phyloP scores from a whole-genome alignment of 306 rosid species.

The Ormosia emarginata region DNA sequence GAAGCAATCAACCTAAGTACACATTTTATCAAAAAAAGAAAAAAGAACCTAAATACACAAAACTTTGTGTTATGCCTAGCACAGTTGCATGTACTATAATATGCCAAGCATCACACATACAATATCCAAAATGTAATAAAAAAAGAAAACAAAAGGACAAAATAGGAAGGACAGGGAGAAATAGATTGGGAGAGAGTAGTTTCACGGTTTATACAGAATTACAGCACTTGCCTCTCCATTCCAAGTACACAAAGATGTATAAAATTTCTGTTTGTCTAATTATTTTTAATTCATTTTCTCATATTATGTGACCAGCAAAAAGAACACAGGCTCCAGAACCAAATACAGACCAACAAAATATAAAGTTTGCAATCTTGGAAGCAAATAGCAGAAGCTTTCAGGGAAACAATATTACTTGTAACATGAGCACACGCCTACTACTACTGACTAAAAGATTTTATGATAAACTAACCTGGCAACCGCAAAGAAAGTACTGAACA shows the following conservation, averaged over 20 bases:
- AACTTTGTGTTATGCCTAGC: neutral
- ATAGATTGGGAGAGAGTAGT: neutral
- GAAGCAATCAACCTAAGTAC: constrained; percentile 3
- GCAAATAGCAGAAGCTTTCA: constrained; percentile 13
- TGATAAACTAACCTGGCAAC: constrained; percentile 75
- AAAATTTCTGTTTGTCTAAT: neutral
- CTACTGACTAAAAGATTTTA: constrained; percentile 14
- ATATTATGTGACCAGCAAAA: constrained; percentile 1
- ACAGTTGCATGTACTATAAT: constrained; percentile 1
- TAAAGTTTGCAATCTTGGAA: constrained; percentile 17
- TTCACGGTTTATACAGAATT: constrained; percentile 5
- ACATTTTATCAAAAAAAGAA: neutral
- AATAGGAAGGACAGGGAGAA: constrained; percentile 3
- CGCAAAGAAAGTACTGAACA: constrained; percentile 82
- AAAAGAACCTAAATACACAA: neutral
- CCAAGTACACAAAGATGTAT: constrained; percentile 7
- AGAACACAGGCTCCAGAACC: constrained; percentile 5
- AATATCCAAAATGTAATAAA: neutral
- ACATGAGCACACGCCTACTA: neutral
- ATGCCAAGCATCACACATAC: constrained; percentile 9
- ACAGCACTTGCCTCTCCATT: constrained; percentile 8
- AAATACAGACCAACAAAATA: constrained; percentile 14
- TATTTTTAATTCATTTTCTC: neutral
- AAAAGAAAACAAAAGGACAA: neutral
- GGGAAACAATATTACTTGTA: constrained; percentile 8